phyloP scores from a whole-genome alignment of 257 asterid species.

The Petunia secreta region DNA sequence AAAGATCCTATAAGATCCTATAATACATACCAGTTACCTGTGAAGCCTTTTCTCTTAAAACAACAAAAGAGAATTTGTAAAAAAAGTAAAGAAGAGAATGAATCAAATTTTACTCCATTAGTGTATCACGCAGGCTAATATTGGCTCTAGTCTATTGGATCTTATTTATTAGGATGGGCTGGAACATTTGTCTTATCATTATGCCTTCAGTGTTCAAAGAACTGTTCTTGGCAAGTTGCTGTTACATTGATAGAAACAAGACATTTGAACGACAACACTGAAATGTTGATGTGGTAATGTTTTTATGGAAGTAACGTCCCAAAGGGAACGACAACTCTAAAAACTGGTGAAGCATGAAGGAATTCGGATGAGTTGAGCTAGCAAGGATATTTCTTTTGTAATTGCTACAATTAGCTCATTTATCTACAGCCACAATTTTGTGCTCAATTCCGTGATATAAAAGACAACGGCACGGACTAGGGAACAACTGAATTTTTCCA shows the following conservation, averaged over 20 bases:
- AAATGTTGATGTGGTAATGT: not conserved
- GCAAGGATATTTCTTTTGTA: not conserved
- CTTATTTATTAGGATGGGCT: not conserved
- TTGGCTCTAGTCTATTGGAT: not conserved
- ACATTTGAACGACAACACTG: conserved; percentile 7
- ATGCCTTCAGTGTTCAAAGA: not conserved
- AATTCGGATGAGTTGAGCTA: not conserved
- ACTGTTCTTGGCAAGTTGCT: not conserved
- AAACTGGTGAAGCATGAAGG: not conserved
- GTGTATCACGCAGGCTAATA: not conserved
- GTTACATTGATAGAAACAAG: conserved; percentile 5
- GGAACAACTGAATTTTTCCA: not conserved
- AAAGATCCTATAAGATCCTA: not conserved
- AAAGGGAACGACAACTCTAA: not conserved
- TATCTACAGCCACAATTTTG: not conserved
- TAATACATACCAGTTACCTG: not conserved
- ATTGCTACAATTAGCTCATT: not conserved
- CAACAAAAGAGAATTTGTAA: not conserved
- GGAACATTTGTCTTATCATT: not conserved
- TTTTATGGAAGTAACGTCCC: not conserved
- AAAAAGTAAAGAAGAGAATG: not conserved
- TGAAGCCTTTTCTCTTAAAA: not conserved
- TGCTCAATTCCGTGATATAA: not conserved
- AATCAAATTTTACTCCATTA: not conserved
- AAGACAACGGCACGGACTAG: not conserved